A percentile compares a stretch with the other conserved stretches of the same genome.
Evolutionary conservation across 306 rosid genomes (phyloP).

Genomic region (Vigna radiata): DNA sequence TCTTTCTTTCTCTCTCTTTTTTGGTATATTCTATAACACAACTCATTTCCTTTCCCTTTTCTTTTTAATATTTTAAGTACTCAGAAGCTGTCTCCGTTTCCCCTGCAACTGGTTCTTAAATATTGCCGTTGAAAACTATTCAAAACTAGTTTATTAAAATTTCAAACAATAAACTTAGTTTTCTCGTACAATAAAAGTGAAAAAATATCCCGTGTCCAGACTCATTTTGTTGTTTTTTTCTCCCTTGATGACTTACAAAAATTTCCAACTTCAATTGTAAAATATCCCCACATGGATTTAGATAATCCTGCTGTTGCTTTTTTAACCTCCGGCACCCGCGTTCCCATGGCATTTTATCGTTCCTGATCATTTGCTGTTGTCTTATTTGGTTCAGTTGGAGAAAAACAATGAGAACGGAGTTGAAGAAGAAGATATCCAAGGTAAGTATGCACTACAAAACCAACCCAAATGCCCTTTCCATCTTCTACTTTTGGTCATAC

Average conservation of each 20-base stretch:
- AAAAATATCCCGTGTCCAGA: neutral
- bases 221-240: conserved; percentile 25
- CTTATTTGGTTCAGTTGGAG: conserved; percentile 28
- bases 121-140: conserved; percentile 64
- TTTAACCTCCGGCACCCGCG: conserved; percentile 21
- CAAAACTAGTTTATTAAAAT: conserved; percentile 38
- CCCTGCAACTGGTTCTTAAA: conserved; percentile 71
- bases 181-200: neutral
- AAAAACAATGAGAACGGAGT: conserved; percentile 63
- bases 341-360: conserved; percentile 25
- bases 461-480: too few relatives aligned
- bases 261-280: neutral
- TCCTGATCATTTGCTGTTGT: conserved; percentile 15
- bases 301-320: conserved; percentile 40
- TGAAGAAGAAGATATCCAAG: conserved; percentile 65
- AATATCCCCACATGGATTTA: conserved; percentile 32
- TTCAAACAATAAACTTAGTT: conserved; percentile 28
- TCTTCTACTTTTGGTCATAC: neutral
- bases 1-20: conserved; percentile 23
- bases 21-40: conserved; percentile 34
- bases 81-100: conserved; percentile 59
- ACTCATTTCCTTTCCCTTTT: conserved; percentile 5
- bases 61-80: conserved; percentile 24
- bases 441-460: conserved; percentile 33
- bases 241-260: neutral